A percentile compares a stretch with the other conserved stretches of the same genome.
Evolutionary conservation across 75 land plant genomes (phyloP).

Genomic region (Azolla pinnata): DNA sequence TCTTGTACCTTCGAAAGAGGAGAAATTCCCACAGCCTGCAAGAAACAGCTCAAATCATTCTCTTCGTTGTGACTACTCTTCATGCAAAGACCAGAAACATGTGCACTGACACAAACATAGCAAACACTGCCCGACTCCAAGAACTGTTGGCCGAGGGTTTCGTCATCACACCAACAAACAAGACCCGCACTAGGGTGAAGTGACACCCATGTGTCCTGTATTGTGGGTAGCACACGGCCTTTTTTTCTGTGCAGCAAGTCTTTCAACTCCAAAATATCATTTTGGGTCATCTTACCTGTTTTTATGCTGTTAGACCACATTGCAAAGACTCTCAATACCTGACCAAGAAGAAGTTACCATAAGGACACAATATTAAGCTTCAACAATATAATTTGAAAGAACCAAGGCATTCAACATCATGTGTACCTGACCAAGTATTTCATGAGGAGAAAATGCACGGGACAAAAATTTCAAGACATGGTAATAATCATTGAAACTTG

Average conservation of each 20-base stretch:
- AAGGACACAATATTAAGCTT: not conserved
- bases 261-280: constrained; percentile 48
- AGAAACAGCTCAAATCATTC: constrained; percentile 20
- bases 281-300: constrained; percentile 29
- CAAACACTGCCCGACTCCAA: constrained; percentile 29
- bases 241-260: constrained; percentile 35
- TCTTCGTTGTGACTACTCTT: constrained; percentile 12
- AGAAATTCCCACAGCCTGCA: constrained; percentile 51
- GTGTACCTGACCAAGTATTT: constrained; percentile 43
- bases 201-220: constrained; percentile 75
- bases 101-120: constrained; percentile 25
- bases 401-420: too few relatives aligned
- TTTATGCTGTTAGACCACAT: constrained; percentile 52
- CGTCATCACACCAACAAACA: constrained; percentile 77
- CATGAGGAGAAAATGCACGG: constrained; percentile 35
- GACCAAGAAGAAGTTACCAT: constrained; percentile 3
- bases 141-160: constrained; percentile 44
- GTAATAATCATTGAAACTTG: constrained; percentile 42
- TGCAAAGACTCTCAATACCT: constrained; percentile 61
- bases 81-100: not conserved
- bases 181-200: constrained; percentile 49
- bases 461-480: constrained; percentile 43
- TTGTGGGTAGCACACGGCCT: constrained; percentile 58
- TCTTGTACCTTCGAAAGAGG: constrained; percentile 78
- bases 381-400: too few relatives aligned